Evolutionary conservation across 2,329 filamentous ascomycete genomes (phyloP), one percentile per base, ranked within the genome.

Genomic region (Diaporthe capsici): DNA sequence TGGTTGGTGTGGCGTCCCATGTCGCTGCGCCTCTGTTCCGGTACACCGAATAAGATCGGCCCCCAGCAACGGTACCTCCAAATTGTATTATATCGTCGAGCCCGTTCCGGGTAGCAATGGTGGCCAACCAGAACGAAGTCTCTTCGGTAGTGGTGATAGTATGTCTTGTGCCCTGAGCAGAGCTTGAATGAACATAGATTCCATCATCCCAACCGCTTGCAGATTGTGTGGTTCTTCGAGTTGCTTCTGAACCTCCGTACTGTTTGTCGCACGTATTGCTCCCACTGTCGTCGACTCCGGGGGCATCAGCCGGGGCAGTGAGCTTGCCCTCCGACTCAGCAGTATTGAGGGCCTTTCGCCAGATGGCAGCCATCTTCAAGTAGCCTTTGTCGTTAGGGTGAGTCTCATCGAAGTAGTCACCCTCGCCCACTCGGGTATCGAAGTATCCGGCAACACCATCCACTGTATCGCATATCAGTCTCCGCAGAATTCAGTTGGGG

Each of bases 131-230:
- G 17, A 57, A 34, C 28, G 55, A 57, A 22, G 55, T 57, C 28
- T 57, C 55, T 15, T 34, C 55, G 28, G 13, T 34, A 57, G 55
- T 37, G 17, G 28, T 57, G 28, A 57, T 34, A 5, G 55, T 57
- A 6, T 57, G 55, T 12, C 55, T 57, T 17, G 28, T 37, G 13
- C 55, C 55, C 55, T 57, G 55, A 22, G 55, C 55, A 34, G 55
- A 17, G 49, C 75, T 77, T 4, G 74, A 73, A 73, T 83, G 82
- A 17, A 75, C 34, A 70, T 84, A 84, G 1, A 77, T 79, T 10
- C 80, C 80, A 73, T 84, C 81, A 15, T 83, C 78, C 17, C 76
- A 28, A 17, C 82, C 82, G 42, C 76, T 79, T 15, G 82, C 81
- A 6, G 57, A 71, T 61, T 83, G 82, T 3, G 81, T 76, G 4